A percentile compares a stretch with the other conserved stretches of the same genome.
phyloP scores from a whole-genome alignment of 202 grass and related monocot species.

The Setaria italica region DNA sequence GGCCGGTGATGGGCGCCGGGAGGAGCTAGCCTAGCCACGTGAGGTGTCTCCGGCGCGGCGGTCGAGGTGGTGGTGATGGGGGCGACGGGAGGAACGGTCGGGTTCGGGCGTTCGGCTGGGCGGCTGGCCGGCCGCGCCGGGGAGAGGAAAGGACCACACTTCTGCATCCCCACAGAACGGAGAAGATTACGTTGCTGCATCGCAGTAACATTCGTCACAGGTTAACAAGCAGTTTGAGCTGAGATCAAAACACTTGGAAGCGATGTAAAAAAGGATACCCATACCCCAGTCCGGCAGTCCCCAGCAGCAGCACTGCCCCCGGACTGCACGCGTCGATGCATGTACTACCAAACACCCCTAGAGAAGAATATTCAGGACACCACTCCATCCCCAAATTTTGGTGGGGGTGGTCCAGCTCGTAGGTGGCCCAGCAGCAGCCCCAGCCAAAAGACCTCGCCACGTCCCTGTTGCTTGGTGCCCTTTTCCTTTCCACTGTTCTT shows the following conservation, averaged over 20 bases:
- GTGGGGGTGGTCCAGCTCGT: conserved; percentile 39
- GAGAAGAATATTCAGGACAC: conserved; percentile 24
- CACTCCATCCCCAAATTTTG: conserved; percentile 11
- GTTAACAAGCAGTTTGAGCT: not conserved
- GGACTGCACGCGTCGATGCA: not conserved
- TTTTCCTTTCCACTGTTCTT: not conserved
- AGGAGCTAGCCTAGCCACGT: conserved; percentile 40
- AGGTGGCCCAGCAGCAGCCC: not conserved
- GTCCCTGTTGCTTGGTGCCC: conserved; percentile 48
- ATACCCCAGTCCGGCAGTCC: no score
- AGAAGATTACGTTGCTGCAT: not conserved
- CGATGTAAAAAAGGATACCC: not conserved
- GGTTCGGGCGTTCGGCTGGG: not conserved
- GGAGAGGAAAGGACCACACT: not conserved
- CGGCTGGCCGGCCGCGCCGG: no score
- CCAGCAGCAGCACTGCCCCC: not conserved
- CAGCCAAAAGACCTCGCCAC: conserved; percentile 5
- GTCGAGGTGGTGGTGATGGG: conserved; percentile 10
- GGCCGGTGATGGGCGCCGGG: not conserved
- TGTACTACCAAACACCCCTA: not conserved
- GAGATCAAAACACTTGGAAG: not conserved
- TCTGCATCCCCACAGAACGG: not conserved
- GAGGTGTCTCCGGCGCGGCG: conserved; percentile 33
- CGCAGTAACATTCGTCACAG: not conserved
- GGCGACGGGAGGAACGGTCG: not conserved